Percentiles rank a stretch among this genome's conserved stretches.
Evolutionary conservation across 768 basidiomycete species (phyloP).

Genomic region (Russula sp.): DNA sequence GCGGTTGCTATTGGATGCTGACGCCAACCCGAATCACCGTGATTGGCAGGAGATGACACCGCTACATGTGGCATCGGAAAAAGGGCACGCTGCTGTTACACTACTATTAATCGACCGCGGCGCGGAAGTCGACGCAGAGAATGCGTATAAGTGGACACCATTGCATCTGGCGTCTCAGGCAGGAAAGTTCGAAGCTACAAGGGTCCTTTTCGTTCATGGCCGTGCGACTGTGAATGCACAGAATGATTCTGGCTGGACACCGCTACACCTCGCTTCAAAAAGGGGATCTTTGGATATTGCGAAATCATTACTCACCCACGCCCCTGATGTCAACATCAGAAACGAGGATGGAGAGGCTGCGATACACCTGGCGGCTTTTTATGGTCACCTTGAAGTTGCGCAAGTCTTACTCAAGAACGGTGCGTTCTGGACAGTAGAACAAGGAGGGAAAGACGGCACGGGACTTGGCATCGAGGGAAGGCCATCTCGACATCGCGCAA

Average conservation of each 20-base stretch:
- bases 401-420: background rate
- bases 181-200: background rate
- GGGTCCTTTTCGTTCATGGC: background rate
- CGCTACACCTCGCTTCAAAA: background rate
- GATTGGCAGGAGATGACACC: background rate
- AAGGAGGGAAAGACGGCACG: background rate
- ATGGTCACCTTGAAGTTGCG: background rate
- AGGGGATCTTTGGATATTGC: background rate
- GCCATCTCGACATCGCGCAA: background rate
- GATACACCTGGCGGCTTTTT: background rate
- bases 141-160: background rate
- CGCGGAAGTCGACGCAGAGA: background rate
- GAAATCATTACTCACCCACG: background rate
- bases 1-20: background rate
- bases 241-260: background rate
- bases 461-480: background rate
- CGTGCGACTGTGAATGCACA: background rate
- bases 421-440: background rate
- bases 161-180: background rate
- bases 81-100: background rate
- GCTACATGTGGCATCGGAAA: conserved; percentile 4
- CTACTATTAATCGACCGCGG: background rate
- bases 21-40: background rate
- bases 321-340: background rate
- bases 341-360: background rate